Evolutionary conservation across 441 rosid genomes (phyloP), one percentile per base, ranked within the genome.

Genomic region (Bruguiera hainesii): DNA sequence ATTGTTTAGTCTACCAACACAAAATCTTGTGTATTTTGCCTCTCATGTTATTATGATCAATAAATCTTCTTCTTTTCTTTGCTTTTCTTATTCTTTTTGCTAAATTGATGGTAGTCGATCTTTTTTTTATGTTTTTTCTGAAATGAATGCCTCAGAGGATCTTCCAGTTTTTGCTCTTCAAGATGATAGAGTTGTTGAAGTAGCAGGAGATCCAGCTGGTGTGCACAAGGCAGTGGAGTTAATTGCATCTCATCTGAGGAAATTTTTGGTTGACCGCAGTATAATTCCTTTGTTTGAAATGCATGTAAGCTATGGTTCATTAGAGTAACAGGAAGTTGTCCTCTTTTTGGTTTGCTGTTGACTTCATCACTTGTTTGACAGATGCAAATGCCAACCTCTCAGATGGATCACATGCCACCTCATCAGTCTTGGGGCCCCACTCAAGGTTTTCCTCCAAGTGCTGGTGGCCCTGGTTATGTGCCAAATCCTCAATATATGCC

Each of bases 121-220:
- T 65, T 25, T n/a, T 55, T 49, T 3, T 3, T 16, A 0, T 23
- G 23, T 23, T 23, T 66, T 61, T 78, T 25, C 68, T 65, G 19
- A 13, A 46, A 37, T 69, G 69, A 70, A 71, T 78, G 65, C 52
- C 83, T 81, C 87, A 91, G 98, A 95, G 72, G 96, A 85, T 65
- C 87, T 95, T 63, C 99, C 98, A 42, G 83, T 84, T 63, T 91
- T 95, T 83, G 87, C 99, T 31, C 98, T 95, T 71, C 97, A 87
- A 84, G 99, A 95, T 71, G 99, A 95, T 81, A 83, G 98, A 82
- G 96, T 90, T 76, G 95, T 95, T 61, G 96, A 95, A 85, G 88
- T 95, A 31, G 79, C 89, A 35, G 99, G 99, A 59, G 98, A 90
- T 49, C 74, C 93, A 68, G 65, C 82, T 72, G 85, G 89, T 59